Evolutionary conservation across 106 monocot genomes (phyloP), one percentile per base, ranked within the genome.

Genomic region (Ottelia alismoides): DNA sequence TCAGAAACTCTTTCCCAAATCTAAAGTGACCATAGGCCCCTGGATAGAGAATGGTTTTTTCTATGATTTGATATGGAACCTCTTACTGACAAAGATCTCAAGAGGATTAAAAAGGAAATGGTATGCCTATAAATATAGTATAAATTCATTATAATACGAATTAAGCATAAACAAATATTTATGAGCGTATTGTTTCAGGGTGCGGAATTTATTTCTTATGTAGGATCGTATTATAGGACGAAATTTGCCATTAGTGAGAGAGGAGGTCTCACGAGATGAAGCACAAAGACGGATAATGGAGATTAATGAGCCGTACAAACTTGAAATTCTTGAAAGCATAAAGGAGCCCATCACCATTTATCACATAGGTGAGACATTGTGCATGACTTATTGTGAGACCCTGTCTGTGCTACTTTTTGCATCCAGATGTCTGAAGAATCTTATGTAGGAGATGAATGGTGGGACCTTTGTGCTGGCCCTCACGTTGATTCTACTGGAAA

Each of bases 391-490:
- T 63, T 1, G 9, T 72, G 23, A n/a, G n/a, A n/a, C n/a, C n/a
- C n/a, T n/a, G n/a, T n/a, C n/a, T n/a, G n/a, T n/a, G n/a, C n/a
- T n/a, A n/a, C n/a, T n/a, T n/a, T n/a, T n/a, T n/a, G n/a, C n/a
- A n/a, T n/a, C n/a, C n/a, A n/a, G n/a, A n/a, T n/a, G n/a, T n/a
- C n/a, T n/a, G n/a, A n/a, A n/a, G n/a, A n/a, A n/a, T n/a, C 43
- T 21, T 21, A 57, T 52, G 20, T 51, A 93, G 94, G 88, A 62
- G 72, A 85, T 69, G 88, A 94, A 65, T 94, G 94, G 94, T 94
- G 88, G 94, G 94, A 94, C 57, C 88, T 94, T 47, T 94, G 94
- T 80, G 88, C 88, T 60, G 94, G 94, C 46, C 94, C 94, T 22
- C 94, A 94, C 76, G 88, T 88, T 57, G 88, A 88, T 30, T 76